Evolutionary conservation across 1,139 yeast genomes (phyloP).

Genomic region (Suhomyces taliae): DNA sequence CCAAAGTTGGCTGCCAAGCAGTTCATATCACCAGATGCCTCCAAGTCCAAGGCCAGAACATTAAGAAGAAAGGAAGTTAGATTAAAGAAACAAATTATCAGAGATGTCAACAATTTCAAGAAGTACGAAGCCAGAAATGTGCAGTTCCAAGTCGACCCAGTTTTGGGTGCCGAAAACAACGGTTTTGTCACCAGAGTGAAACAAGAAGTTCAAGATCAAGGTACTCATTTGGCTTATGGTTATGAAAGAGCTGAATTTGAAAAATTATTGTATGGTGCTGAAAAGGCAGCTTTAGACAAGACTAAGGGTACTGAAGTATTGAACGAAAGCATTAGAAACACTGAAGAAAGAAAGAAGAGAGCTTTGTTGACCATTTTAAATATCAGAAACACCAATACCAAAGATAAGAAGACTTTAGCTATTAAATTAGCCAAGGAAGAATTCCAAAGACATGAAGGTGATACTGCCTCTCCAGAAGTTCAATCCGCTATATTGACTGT

Average conservation of each 20-base stretch:
- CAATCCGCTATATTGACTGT: conserved; percentile 91
- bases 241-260: conserved; percentile 67
- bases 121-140: conserved; percentile 35
- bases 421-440: conserved; percentile 68
- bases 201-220: conserved; percentile 60
- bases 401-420: conserved; percentile 61
- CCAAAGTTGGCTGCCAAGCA: conserved; percentile 38
- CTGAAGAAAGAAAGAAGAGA: conserved; percentile 63
- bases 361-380: conserved; percentile 72
- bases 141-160: conserved; percentile 61
- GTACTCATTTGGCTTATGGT: conserved; percentile 59
- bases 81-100: conserved; percentile 43
- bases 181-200: conserved; percentile 70
- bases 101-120: conserved; percentile 49
- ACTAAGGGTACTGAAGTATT: conserved; percentile 40
- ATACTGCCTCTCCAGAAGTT: conserved; percentile 93
- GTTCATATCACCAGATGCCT: conserved; percentile 24
- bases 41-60: conserved; percentile 35
- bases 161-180: conserved; percentile 66
- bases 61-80: conserved; percentile 43
- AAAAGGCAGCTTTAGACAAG: conserved; percentile 43
- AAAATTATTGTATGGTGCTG: conserved; percentile 73
- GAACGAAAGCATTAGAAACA: conserved; percentile 40
- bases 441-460: conserved; percentile 82
- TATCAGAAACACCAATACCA: conserved; percentile 66